These are phyloP conservation scores for Arthonia radiata DNA, from an alignment of 495 filamentous ascomycete species.

Conservation along the genomic window DNA sequence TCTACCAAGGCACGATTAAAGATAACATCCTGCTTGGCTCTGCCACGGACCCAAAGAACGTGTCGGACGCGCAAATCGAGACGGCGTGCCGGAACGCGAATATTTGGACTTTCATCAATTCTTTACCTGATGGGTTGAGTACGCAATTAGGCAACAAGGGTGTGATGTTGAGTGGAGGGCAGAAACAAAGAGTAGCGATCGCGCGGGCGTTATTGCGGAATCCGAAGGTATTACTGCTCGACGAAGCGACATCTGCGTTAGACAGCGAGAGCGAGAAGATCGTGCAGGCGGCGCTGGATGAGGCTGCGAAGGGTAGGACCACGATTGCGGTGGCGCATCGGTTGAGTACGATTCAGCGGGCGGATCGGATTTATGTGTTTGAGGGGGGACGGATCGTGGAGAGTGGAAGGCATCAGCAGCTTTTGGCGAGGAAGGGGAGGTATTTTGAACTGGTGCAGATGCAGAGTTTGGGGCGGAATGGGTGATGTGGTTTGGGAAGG, in stretches of 20 bases:
- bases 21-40: conserved; percentile 62
- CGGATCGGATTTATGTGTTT: conserved; percentile 64
- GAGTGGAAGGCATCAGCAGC: conserved; percentile 40
- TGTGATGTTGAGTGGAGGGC: conserved; percentile 53
- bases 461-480: conserved; percentile 58
- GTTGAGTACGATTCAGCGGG: conserved; percentile 56
- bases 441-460: conserved; percentile 58
- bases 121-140: conserved; percentile 41
- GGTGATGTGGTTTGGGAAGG: conserved; percentile 53
- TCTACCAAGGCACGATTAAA: conserved; percentile 64
- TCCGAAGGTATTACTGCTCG: conserved; percentile 46
- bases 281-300: conserved; percentile 57
- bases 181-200: conserved; percentile 63
- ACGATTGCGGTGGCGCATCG: conserved; percentile 63
- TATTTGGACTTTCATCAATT: conserved; percentile 77
- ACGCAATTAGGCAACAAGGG: conserved; percentile 59
- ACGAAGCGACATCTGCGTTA: conserved; percentile 62
- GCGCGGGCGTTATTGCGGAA: conserved; percentile 48
- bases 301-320: conserved; percentile 46
- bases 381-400: conserved; percentile 51
- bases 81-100: conserved; percentile 70
- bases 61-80: conserved; percentile 41
- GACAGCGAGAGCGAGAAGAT: conserved; percentile 66
- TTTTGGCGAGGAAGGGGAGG: conserved; percentile 40
- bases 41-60: conserved; percentile 26